Evolutionary conservation across 2,329 filamentous ascomycete genomes (phyloP).

Genomic region (Blumeriella jaapii): DNA sequence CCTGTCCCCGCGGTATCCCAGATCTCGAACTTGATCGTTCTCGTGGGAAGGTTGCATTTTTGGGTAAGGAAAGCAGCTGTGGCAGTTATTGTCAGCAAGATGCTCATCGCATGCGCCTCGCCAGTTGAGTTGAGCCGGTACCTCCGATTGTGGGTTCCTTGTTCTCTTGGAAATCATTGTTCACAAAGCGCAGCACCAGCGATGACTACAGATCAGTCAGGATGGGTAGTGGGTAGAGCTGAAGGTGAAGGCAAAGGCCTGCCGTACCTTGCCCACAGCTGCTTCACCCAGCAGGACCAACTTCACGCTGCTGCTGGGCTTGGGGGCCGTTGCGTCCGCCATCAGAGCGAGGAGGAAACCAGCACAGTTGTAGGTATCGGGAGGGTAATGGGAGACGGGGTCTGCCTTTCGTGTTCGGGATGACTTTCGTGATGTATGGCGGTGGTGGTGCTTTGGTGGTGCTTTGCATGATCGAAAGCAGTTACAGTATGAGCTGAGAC

Average conservation of each 20-base stretch:
- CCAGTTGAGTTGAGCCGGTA: constrained; percentile 37
- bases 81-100: constrained; percentile 11
- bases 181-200: constrained; percentile 94
- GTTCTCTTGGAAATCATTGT: constrained; percentile 99
- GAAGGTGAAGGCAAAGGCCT: background rate
- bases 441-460: too few relatives aligned
- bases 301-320: constrained; percentile 99
- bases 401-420: background rate
- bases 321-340: constrained; percentile 68
- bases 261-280: constrained; percentile 95
- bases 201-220: constrained; percentile 55
- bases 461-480: too few relatives aligned
- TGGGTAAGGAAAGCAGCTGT: constrained; percentile 94
- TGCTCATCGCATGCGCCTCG: background rate
- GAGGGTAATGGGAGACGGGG: background rate
- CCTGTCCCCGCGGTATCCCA: constrained; percentile 98
- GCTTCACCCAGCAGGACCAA: constrained; percentile 95
- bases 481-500: too few relatives aligned
- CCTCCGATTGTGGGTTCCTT: constrained; percentile 99
- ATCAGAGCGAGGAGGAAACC: constrained; percentile 32
- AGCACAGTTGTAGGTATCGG: background rate
- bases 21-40: constrained; percentile 90
- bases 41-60: constrained; percentile 90
- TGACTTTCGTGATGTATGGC: background rate
- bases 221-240: background rate